These are phyloP conservation scores for Hyphopichia fennica DNA, from an alignment of 1,139 yeast genomes.

Conservation along the genomic window DNA sequence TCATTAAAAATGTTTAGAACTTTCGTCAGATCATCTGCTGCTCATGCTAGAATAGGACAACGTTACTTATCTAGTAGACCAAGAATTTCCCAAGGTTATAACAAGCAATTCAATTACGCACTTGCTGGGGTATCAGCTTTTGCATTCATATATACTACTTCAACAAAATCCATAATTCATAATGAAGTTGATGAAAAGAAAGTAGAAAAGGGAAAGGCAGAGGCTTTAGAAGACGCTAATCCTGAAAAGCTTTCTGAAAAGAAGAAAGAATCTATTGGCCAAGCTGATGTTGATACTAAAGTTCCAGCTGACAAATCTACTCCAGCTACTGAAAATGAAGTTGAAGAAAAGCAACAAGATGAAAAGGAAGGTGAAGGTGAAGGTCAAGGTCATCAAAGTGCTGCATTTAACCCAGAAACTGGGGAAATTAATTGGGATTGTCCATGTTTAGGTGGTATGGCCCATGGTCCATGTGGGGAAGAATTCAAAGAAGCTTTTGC, in stretches of 20 bases:
- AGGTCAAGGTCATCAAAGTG: constrained; percentile 28
- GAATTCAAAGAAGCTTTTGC: constrained; percentile 96
- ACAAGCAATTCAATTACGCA: not conserved
- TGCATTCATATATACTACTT: constrained; percentile 6
- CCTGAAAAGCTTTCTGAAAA: constrained; percentile 3
- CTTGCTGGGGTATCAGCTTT: constrained; percentile 1
- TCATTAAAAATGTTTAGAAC: constrained; percentile 8
- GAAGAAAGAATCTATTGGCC: not conserved
- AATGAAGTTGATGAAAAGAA: constrained; percentile 13
- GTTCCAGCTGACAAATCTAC: constrained; percentile 1
- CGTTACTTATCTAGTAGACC: constrained; percentile 1
- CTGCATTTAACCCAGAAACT: constrained; percentile 94
- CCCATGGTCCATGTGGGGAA: constrained; percentile 97
- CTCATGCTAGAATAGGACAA: constrained; percentile 4
- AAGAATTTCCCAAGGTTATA: not conserved
- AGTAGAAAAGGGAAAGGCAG: constrained; percentile 8
- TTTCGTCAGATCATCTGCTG: constrained; percentile 5
- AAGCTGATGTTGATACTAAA: not conserved
- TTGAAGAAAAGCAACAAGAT: constrained; percentile 7
- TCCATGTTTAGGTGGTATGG: constrained; percentile 99
- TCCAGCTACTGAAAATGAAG: constrained; percentile 2
- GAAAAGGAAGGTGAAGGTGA: constrained; percentile 7
- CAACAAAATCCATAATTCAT: constrained; percentile 5
- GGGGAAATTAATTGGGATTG: constrained; percentile 99
- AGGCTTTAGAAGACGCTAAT: constrained; percentile 7